These are phyloP conservation scores for Sinapis alba DNA, from an alignment of 441 rosid species.

Conservation along the genomic window DNA sequence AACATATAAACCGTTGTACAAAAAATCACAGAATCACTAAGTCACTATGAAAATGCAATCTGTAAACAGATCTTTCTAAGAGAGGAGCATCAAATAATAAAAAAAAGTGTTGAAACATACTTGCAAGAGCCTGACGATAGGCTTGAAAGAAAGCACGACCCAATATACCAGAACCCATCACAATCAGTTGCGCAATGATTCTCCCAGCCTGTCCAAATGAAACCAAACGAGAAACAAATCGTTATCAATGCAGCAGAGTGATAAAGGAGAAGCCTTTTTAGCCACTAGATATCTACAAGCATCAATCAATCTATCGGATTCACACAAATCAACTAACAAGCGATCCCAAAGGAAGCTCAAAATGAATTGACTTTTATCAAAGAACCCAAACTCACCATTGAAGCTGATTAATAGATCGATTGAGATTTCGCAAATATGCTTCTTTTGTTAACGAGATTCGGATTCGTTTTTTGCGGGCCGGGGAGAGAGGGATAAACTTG, in stretches of 20 bases:
- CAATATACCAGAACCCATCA: constrained; percentile 78
- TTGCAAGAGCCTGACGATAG: constrained; percentile 90
- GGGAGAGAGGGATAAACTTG: background rate
- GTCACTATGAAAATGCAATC: background rate
- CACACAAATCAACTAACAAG: background rate
- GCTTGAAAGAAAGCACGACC: constrained; percentile 89
- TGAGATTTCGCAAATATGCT: background rate
- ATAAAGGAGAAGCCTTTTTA: background rate
- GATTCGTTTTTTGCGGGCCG: constrained; percentile 1
- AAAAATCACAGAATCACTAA: background rate
- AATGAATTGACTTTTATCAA: background rate
- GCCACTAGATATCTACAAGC: background rate
- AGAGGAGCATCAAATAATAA: background rate
- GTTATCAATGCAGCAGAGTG: background rate
- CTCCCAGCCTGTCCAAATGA: constrained; percentile 61
- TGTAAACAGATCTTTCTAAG: background rate
- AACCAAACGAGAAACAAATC: background rate
- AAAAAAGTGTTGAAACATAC: constrained; percentile 44
- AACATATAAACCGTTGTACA: background rate
- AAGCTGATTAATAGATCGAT: constrained; percentile 1
- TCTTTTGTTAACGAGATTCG: background rate
- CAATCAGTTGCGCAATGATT: constrained; percentile 79
- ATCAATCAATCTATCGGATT: constrained; percentile 1
- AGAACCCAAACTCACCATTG: constrained; percentile 35
- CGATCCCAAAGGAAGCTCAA: background rate